Percentiles rank a stretch among this genome's conserved stretches.
Evolutionary conservation across 495 filamentous ascomycete genomes (phyloP).

Genomic region (Stereocaulon alpinum): DNA sequence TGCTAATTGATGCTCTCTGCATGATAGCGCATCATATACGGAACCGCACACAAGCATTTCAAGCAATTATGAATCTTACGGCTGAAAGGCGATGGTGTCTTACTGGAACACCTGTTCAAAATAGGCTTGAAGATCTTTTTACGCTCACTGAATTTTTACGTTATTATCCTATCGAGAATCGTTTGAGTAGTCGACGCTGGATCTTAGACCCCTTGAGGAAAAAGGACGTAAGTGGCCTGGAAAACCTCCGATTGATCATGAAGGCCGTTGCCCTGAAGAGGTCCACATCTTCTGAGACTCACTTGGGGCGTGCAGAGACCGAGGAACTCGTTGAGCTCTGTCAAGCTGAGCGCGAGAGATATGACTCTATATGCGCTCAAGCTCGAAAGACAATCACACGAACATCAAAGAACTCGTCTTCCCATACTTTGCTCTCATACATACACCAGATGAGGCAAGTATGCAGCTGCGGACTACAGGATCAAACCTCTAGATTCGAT

Average conservation of each 20-base stretch:
- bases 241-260: conserved; percentile 30
- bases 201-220: conserved; percentile 24
- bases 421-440: not conserved
- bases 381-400: conserved; percentile 1
- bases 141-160: conserved; percentile 39
- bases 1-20: not conserved
- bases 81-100: conserved; percentile 36
- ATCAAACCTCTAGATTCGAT: not conserved
- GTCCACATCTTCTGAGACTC: conserved; percentile 16
- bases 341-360: conserved; percentile 2
- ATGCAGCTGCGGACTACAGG: conserved; percentile 5
- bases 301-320: not conserved
- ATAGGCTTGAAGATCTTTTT: conserved; percentile 39
- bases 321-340: conserved; percentile 1
- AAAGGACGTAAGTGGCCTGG: conserved; percentile 18
- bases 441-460: conserved; percentile 10
- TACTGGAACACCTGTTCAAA: conserved; percentile 42
- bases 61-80: conserved; percentile 24
- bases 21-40: conserved; percentile 30
- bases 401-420: not conserved
- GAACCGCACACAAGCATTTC: conserved; percentile 26
- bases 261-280: conserved; percentile 32
- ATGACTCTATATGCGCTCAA: not conserved
- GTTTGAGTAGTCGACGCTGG: conserved; percentile 23
- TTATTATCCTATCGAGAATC: conserved; percentile 29